Evolutionary conservation across 192 early-diverging fungal genomes (phyloP).

Genomic region (Coemansia guatemalensis): DNA sequence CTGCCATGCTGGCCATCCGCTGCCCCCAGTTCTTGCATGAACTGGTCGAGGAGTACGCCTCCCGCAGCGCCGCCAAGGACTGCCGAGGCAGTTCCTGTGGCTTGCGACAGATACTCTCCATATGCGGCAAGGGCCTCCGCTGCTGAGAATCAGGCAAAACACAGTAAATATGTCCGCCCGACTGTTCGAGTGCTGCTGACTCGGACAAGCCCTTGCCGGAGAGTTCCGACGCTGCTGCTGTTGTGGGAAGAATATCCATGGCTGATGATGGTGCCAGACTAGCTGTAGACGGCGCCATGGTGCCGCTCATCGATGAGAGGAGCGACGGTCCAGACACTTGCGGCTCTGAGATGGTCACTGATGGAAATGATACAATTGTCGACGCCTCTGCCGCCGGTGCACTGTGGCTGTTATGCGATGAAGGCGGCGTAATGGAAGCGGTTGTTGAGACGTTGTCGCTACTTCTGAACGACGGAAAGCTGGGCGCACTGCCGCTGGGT

Average conservation of each 20-base stretch:
- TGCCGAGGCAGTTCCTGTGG: constrained; percentile 25
- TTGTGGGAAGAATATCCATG: constrained; percentile 35
- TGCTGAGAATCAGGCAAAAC: constrained; percentile 54
- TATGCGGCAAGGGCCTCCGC: constrained; percentile 54
- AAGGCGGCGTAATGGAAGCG: background rate
- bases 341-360: constrained; percentile 5
- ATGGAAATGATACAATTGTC: background rate
- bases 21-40: constrained; percentile 54
- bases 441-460: constrained; percentile 15
- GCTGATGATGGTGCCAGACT: constrained; percentile 23
- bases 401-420: constrained; percentile 6
- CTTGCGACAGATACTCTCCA: constrained; percentile 51
- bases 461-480: constrained; percentile 14
- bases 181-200: constrained; percentile 58
- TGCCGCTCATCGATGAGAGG: constrained; percentile 15
- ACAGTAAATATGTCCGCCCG: constrained; percentile 45
- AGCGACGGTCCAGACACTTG: constrained; percentile 10
- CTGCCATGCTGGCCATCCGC: constrained; percentile 45
- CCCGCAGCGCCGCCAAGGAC: constrained; percentile 45
- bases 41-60: constrained; percentile 47
- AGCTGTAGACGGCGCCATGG: constrained; percentile 25
- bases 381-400: background rate
- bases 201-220: constrained; percentile 57
- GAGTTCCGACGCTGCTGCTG: constrained; percentile 40
- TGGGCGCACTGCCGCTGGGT: constrained; percentile 8